Conservation (phyloP, 1,284 basidiomycete genomes). For the Peniophora sp. region DNA sequence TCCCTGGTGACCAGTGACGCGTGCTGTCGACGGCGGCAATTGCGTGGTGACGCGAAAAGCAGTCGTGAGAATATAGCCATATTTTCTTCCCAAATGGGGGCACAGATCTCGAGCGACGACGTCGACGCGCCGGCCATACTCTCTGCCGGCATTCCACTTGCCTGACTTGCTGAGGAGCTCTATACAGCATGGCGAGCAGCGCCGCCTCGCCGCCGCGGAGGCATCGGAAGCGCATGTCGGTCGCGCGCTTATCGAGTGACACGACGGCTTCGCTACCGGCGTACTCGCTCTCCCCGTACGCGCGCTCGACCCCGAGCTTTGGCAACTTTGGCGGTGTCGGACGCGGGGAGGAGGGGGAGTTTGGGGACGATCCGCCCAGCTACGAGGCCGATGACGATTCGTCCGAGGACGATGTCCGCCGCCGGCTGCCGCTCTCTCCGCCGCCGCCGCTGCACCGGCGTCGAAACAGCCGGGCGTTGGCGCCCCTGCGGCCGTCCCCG, state of each 20-base stretch:
- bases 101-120: too few species aligned
- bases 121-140: too few species aligned
- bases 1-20: too few species aligned
- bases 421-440: not conserved
- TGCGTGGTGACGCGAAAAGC: too few species aligned
- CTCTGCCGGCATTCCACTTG: not conserved
- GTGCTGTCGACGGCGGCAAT: too few species aligned
- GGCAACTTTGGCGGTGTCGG: conserved; percentile 38
- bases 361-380: conserved; percentile 51
- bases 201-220: conserved; percentile 17
- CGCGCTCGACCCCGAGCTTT: conserved; percentile 12
- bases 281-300: conserved; percentile 40
- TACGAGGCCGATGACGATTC: conserved; percentile 70
- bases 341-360: conserved; percentile 63
- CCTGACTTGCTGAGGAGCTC: conserved; percentile 8
- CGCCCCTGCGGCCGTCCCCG: conserved; percentile 11
- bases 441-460: conserved; percentile 7
- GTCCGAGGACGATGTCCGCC: conserved; percentile 64
- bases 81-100: too few species aligned
- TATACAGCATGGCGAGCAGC: not conserved
- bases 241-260: conserved; percentile 57
- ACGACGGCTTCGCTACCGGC: conserved; percentile 60
- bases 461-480: conserved; percentile 5
- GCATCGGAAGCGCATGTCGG: conserved; percentile 27
- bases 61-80: too few species aligned